These are phyloP conservation scores for Phyllosticta ampelicida DNA, from an alignment of 2,329 filamentous ascomycete genomes.

Conservation along the genomic window DNA sequence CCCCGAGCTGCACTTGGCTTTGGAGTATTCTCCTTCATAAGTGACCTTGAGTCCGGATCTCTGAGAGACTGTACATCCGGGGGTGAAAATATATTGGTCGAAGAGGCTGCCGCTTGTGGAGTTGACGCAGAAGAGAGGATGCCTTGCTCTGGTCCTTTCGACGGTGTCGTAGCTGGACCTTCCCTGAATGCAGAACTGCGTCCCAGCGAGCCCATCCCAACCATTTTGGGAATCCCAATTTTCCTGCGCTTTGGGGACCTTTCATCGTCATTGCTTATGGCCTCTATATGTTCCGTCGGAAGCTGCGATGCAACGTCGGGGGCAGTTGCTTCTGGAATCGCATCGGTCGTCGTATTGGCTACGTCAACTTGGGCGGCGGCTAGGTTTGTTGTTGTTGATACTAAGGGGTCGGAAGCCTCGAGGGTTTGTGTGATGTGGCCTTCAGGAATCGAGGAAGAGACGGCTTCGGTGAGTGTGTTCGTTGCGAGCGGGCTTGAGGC, in stretches of 20 bases:
- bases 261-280: background rate
- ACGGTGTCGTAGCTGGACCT: background rate
- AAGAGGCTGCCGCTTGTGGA: background rate
- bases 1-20: background rate
- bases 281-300: background rate
- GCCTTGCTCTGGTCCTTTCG: background rate
- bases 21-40: background rate
- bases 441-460: background rate
- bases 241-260: conserved; percentile 8
- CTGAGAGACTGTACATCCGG: background rate
- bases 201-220: background rate
- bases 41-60: background rate
- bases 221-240: background rate
- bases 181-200: background rate
- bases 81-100: background rate
- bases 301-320: background rate
- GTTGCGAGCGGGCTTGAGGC: background rate
- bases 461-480: background rate
- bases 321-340: background rate
- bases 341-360: background rate
- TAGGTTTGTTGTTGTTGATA: background rate
- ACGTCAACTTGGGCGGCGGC: background rate
- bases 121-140: background rate
- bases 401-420: background rate
- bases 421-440: background rate